These are phyloP conservation scores for Lobosporangium transversale DNA, from an alignment of 192 early-diverging fungal genomes.

Conservation along the genomic window DNA sequence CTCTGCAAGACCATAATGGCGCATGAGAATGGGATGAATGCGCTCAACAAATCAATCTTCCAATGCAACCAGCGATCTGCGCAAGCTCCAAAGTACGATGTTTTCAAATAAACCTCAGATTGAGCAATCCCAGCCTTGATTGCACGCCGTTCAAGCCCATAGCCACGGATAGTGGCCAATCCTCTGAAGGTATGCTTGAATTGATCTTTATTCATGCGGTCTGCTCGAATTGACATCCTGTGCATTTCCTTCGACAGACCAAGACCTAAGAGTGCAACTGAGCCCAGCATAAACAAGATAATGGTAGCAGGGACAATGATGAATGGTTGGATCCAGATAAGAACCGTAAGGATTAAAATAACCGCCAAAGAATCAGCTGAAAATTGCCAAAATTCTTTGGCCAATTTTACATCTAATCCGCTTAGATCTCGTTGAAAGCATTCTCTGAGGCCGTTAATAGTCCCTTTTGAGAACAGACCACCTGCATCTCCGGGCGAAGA, in stretches of 20 bases:
- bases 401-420: conserved; percentile 44
- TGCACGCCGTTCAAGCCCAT: conserved; percentile 45
- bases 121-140: conserved; percentile 45
- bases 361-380: conserved; percentile 28
- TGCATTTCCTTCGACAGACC: conserved; percentile 53
- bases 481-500: conserved; percentile 32
- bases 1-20: conserved; percentile 17
- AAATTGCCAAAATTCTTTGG: conserved; percentile 53
- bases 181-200: conserved; percentile 50
- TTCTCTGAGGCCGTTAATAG: conserved; percentile 34
- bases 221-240: conserved; percentile 45
- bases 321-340: conserved; percentile 19
- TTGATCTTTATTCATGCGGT: conserved; percentile 51
- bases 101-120: conserved; percentile 42
- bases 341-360: conserved; percentile 15
- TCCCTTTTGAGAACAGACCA: conserved; percentile 40
- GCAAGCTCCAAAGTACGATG: conserved; percentile 38
- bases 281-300: conserved; percentile 31
- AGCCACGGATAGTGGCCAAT: conserved; percentile 43
- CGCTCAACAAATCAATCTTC: conserved; percentile 42
- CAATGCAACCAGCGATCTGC: conserved; percentile 52
- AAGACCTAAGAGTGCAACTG: conserved; percentile 29
- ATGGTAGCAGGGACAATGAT: conserved; percentile 16
- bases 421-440: conserved; percentile 44
- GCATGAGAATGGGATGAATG: conserved; percentile 38